Evolutionary conservation across 768 basidiomycete genomes (phyloP).

Genomic region (Russula olivacea): DNA sequence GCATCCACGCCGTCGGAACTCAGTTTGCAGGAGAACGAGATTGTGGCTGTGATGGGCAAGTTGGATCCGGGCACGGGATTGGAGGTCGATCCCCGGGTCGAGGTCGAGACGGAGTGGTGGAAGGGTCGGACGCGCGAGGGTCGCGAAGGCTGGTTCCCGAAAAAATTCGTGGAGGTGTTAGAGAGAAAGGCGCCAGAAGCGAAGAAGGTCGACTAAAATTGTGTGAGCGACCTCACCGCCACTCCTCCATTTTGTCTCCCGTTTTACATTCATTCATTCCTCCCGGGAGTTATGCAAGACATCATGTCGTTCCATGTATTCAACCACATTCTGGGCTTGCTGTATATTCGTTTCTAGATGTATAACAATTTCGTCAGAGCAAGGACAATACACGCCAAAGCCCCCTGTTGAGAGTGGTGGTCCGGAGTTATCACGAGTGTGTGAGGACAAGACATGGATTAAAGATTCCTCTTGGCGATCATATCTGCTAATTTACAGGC

Average conservation of each 20-base stretch:
- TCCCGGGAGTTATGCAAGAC: neutral
- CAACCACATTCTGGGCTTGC: neutral
- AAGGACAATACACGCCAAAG: neutral
- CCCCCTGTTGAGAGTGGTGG: too few relatives aligned
- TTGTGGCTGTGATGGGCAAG: conserved; percentile 86
- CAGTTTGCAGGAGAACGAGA: conserved; percentile 78
- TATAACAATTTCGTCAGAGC: neutral
- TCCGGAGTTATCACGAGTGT: too few relatives aligned
- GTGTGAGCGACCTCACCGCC: too few relatives aligned
- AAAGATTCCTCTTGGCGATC: conserved; percentile 8
- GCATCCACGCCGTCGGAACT: conserved; percentile 75
- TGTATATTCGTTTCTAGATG: neutral
- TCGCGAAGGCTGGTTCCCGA: conserved; percentile 91
- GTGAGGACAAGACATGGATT: neutral
- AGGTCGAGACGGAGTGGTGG: conserved; percentile 83
- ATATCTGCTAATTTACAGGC: conserved; percentile 18
- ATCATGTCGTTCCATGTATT: neutral
- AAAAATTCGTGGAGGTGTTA: conserved; percentile 76
- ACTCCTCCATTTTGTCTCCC: neutral
- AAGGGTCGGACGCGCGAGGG: conserved; percentile 89
- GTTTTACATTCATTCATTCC: neutral
- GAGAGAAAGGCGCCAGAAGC: conserved; percentile 38
- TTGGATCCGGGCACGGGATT: conserved; percentile 61
- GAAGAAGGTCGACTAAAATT: conserved; percentile 39
- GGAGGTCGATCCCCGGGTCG: conserved; percentile 60